Base-by-base conservation (phyloP, 192 early-diverging fungal species). In the Backusella psychrophila region DNA sequence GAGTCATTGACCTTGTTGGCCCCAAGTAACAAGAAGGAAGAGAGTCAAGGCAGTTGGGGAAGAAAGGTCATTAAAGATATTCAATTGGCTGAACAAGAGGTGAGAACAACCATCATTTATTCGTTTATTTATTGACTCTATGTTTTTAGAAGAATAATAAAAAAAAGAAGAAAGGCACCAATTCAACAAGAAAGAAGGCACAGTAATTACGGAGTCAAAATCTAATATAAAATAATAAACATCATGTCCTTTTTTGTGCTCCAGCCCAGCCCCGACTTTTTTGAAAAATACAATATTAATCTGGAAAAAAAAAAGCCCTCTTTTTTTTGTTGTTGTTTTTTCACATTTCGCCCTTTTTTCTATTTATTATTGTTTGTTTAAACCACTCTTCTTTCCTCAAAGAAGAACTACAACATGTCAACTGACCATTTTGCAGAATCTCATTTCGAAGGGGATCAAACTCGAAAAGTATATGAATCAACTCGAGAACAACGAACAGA, bases 401-500 rank as follows among this genome's bases (percentile, higher is more conserved):
- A 59, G 17, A 59, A 59, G 23, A 59, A 59, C 39, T 33, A 33
- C 5, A 66, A 33, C 34, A 69, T 69, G 67, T 69, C 36, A 21
- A 69, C 67, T 26, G 67, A 69, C 15, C 34, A 69, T 14, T 26
- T 38, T 38, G 9, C 35, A 36, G 67, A 69, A 9, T 21, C 67
- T 21, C 19, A 19, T 69, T 69, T 23, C 23, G 67, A 69, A 17
- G 67, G 38, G 34, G 67, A 38, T 4, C 67, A 69, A 23, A n/a
- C 67, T 69, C 67, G 36, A 41, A 69, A 69, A 41, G 39, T 69
- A 21, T 69, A 38, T 41, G 67, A 69, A 38, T 38, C 36, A 15
- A 69, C 35, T 69, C 67, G 67, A 69, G 67, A 69, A 38, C 67
- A 69, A 26, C 34, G 67, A 69, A 69, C 67, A 38, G 67, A 69